Evolutionary conservation across 148 eudicot species (phyloP).

Genomic region (Silene uniflora): DNA sequence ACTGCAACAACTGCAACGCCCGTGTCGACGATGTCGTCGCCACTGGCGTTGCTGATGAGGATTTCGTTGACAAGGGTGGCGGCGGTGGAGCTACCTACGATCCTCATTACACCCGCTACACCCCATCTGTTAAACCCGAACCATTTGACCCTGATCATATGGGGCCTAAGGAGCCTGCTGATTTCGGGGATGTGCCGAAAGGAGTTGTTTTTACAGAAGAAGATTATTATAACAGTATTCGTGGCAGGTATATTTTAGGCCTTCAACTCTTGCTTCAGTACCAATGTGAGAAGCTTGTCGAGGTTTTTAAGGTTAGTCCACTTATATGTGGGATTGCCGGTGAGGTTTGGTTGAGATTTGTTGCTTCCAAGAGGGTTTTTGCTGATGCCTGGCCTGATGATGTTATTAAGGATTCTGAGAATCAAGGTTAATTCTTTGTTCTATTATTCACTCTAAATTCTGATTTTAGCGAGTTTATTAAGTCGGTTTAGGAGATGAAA

Average conservation of each 20-base stretch:
- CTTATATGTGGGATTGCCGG: slow-evolving; percentile 55
- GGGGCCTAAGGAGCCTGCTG: slow-evolving; percentile 58
- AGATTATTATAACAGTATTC: slow-evolving; percentile 43
- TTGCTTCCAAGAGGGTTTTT: slow-evolving; percentile 42
- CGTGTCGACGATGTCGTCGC: slow-evolving; percentile 53
- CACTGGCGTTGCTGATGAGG: slow-evolving; percentile 52
- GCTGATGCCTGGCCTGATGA: slow-evolving; percentile 65
- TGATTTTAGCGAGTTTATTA: too few species aligned
- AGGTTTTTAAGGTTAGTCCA: slow-evolving; percentile 48
- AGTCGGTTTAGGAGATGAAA: too few species aligned
- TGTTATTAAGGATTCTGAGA: slow-evolving; percentile 48
- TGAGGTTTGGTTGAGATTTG: slow-evolving; percentile 56
- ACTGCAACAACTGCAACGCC: slow-evolving; percentile 51
- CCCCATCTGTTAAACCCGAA: background rate
- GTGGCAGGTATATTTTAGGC: slow-evolving; percentile 64
- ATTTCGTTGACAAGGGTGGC: slow-evolving; percentile 27
- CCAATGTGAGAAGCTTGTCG: slow-evolving; percentile 68
- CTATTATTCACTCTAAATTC: too few species aligned
- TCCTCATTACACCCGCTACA: slow-evolving; percentile 29
- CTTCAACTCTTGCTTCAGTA: slow-evolving; percentile 58
- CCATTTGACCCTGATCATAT: slow-evolving; percentile 5
- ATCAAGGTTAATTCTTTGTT: background rate
- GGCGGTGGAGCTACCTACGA: slow-evolving; percentile 24
- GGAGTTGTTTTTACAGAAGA: slow-evolving; percentile 13
- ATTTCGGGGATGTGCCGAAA: slow-evolving; percentile 42